Base-by-base conservation (phyloP, 1,284 basidiomycete genomes). In the Pseudozyma sp. region DNA sequence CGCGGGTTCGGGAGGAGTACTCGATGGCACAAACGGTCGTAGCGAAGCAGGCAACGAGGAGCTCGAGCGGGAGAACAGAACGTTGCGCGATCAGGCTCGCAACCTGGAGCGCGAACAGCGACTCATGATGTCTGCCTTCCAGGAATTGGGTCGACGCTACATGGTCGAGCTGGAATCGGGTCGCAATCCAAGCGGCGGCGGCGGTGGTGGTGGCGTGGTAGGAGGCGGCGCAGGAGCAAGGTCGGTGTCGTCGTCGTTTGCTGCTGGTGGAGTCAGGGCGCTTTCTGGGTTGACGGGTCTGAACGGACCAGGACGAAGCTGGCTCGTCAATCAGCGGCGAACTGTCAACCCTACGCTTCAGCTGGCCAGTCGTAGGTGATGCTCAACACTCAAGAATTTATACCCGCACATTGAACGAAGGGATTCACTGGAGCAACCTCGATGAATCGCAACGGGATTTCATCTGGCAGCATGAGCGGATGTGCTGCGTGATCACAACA, bases 61-160 rank as follows among this genome's bases (percentile, higher is more conserved):
- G 37, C 40, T 63, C 39, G 65, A 75, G 37, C 54, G 57, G 55
- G 72, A 72, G 31, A 46, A 48, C 24, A 59, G 58, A 30, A n/a
- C 35, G 14, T 44, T 75, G 49, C 60, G 68, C 44, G 73, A 70
- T 11, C 52, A 71, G 39, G 48, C 60, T 40, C 55, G 61, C 34
- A 70, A 68, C 17, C 17, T 65, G 54, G 19, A 58, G 31, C 57
- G 64, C 29, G 75, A 79, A 37, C 76, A 79, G 54, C 35, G 68
- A 17, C 69, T 79, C 34, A 77, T 78, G 68, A 66, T 68, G 59
- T 66, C 70, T 7, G 64, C 75, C 6, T 78, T 48, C 42, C 73
- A 75, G 49, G 68, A 68, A n/a, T 46, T 75, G 29, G 73, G 73
- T 2, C 51, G 68, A 42, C 53, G 73, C 11, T 75, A 75, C 42